Evolutionary conservation across 2,329 filamentous ascomycete species (phyloP).

Genomic region (Westerdykella aurantiaca): DNA sequence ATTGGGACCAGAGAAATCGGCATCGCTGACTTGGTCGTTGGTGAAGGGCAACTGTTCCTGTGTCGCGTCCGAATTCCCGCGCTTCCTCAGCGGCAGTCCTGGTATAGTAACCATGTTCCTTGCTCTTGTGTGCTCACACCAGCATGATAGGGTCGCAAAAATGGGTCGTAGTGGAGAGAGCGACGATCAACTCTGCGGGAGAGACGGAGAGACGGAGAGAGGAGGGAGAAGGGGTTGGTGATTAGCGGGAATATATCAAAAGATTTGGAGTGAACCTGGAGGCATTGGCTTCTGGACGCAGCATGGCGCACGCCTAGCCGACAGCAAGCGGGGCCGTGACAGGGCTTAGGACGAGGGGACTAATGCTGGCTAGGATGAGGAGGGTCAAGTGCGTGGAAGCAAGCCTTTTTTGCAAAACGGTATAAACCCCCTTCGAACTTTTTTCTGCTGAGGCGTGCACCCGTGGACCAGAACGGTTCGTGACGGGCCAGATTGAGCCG

Average conservation of each 20-base stretch:
- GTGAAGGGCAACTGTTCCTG: conserved; percentile 28
- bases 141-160: not conserved
- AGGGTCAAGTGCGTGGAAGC: not conserved
- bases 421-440: not conserved
- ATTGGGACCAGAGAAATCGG: conserved; percentile 23
- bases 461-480: not conserved
- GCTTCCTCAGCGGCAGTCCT: conserved; percentile 15
- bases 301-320: not conserved
- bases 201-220: not conserved
- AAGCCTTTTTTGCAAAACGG: not conserved
- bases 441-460: not conserved
- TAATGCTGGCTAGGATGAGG: not conserved
- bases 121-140: not conserved
- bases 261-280: not conserved
- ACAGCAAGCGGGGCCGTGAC: not conserved
- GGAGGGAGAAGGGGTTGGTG: not conserved
- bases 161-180: not conserved
- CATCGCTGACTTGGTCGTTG: conserved; percentile 23
- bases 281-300: not conserved
- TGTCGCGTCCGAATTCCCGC: conserved; percentile 10
- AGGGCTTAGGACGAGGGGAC: not conserved
- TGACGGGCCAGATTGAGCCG: not conserved
- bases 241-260: not conserved
- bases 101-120: conserved; percentile 12
- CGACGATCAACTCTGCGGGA: not conserved